phyloP scores from a whole-genome alignment of 148 eudicot species.

The Rhododendron mucronatum region DNA sequence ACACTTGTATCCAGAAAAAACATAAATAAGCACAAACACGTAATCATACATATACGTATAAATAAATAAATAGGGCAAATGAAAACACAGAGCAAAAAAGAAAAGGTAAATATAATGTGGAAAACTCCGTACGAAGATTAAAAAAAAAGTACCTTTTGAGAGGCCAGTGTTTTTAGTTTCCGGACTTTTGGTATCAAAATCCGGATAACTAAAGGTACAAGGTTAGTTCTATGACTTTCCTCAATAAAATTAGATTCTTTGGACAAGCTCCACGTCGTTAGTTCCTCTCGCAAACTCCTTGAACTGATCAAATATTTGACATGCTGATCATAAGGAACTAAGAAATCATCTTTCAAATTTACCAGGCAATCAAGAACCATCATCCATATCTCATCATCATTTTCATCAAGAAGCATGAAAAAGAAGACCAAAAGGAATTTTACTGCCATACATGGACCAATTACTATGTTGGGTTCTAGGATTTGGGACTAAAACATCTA shows the following conservation, averaged over 20 bases:
- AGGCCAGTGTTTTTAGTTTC: constrained; percentile 61
- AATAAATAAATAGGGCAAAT: too few species aligned
- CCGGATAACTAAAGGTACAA: constrained; percentile 61
- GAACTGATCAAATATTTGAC: constrained; percentile 66
- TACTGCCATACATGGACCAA: too few species aligned
- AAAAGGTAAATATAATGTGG: background rate
- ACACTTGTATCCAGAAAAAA: constrained; percentile 63
- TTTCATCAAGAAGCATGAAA: constrained; percentile 76
- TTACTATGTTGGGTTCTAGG: too few species aligned
- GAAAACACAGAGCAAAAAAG: background rate
- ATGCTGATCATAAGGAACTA: constrained; percentile 63
- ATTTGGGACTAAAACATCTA: too few species aligned
- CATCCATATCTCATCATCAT: constrained; percentile 69
- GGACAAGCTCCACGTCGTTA: constrained; percentile 83
- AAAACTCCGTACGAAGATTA: background rate
- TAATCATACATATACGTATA: background rate
- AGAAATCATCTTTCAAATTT: constrained; percentile 75
- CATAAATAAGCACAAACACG: background rate
- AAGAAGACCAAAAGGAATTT: background rate
- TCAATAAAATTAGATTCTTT: constrained; percentile 54
- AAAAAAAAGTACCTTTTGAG: constrained; percentile 56
- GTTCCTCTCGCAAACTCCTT: constrained; percentile 67
- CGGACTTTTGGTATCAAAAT: constrained; percentile 79
- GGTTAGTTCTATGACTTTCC: constrained; percentile 51
- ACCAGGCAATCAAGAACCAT: constrained; percentile 81